These are phyloP conservation scores for Leccinum variicolor DNA, from an alignment of 768 basidiomycete genomes.

Conservation along the genomic window DNA sequence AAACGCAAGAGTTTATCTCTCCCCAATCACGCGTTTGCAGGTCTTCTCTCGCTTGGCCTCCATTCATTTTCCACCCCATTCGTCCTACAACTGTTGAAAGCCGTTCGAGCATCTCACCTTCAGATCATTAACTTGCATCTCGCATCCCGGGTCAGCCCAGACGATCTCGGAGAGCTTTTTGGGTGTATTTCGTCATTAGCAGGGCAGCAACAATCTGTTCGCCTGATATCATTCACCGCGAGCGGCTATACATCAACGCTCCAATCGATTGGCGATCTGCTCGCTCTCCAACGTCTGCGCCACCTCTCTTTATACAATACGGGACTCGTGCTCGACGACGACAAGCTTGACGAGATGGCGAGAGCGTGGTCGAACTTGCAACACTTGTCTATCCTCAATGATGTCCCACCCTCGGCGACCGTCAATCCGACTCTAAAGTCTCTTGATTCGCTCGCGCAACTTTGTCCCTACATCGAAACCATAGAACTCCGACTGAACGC, in stretches of 20 bases:
- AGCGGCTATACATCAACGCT: constrained; percentile 12
- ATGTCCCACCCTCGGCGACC: constrained; percentile 6
- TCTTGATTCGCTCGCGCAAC: constrained; percentile 5
- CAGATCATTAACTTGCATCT: constrained; percentile 15
- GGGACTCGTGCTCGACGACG: constrained; percentile 14
- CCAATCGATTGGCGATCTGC: constrained; percentile 7
- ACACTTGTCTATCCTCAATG: constrained; percentile 13
- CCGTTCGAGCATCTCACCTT: constrained; percentile 9
- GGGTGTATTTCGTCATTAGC: constrained; percentile 9
- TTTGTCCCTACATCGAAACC: constrained; percentile 17
- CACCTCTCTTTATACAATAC: constrained; percentile 9
- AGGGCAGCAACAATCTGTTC: constrained; percentile 5
- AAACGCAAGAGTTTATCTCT: constrained; percentile 12
- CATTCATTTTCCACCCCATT: constrained; percentile 12
- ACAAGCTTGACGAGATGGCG: constrained; percentile 12
- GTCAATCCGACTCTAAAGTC: constrained; percentile 10
- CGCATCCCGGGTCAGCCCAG: constrained; percentile 8
- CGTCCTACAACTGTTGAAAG: constrained; percentile 4
- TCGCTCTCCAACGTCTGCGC: constrained; percentile 9
- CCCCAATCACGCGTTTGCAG: constrained; percentile 1
- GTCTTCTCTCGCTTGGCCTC: constrained; percentile 11
- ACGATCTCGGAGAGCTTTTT: constrained; percentile 6
- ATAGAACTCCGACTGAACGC: constrained; percentile 19
- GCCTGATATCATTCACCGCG: constrained; percentile 6
- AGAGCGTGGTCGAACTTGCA: constrained; percentile 20